phyloP scores from a whole-genome alignment of 1,284 basidiomycete species.

The Sporisorium iseilematis-ciliati region DNA sequence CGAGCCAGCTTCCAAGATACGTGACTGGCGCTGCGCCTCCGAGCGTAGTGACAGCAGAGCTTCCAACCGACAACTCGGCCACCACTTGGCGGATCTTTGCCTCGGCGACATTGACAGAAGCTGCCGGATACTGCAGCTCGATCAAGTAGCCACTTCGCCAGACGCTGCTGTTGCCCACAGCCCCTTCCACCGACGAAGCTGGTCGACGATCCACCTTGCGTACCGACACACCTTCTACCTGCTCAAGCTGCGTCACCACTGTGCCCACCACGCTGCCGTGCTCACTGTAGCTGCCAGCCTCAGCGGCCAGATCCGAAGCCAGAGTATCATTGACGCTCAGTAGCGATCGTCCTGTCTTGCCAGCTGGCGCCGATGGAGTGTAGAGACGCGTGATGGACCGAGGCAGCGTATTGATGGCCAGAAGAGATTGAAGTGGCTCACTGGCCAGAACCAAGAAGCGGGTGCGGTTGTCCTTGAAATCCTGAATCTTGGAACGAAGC shows the following conservation, averaged over 20 bases:
- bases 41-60: constrained; percentile 8
- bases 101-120: constrained; percentile 15
- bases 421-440: constrained; percentile 35
- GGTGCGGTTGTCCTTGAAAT: constrained; percentile 49
- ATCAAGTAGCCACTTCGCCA: constrained; percentile 47
- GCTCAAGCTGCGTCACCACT: constrained; percentile 19
- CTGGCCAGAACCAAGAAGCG: constrained; percentile 48
- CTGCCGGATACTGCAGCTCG: constrained; percentile 42
- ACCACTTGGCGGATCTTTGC: constrained; percentile 33
- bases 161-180: constrained; percentile 24
- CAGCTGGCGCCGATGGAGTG: constrained; percentile 8
- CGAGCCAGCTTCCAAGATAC: constrained; percentile 44
- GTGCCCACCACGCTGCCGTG: constrained; percentile 9
- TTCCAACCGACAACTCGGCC: constrained; percentile 18
- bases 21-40: constrained; percentile 16
- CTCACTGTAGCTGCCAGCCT: constrained; percentile 23
- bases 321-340: constrained; percentile 36
- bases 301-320: constrained; percentile 20
- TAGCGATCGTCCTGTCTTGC: constrained; percentile 25
- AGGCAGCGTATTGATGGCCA: constrained; percentile 30
- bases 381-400: constrained; percentile 23
- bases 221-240: constrained; percentile 20
- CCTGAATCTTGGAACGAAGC: constrained; percentile 44
- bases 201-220: constrained; percentile 49
- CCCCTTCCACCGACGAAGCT: constrained; percentile 14